Evolutionary conservation across 129 eudicot genomes (phyloP), one percentile per base, ranked within the genome.

Genomic region (Rutidosis leptorrhynchoides): DNA sequence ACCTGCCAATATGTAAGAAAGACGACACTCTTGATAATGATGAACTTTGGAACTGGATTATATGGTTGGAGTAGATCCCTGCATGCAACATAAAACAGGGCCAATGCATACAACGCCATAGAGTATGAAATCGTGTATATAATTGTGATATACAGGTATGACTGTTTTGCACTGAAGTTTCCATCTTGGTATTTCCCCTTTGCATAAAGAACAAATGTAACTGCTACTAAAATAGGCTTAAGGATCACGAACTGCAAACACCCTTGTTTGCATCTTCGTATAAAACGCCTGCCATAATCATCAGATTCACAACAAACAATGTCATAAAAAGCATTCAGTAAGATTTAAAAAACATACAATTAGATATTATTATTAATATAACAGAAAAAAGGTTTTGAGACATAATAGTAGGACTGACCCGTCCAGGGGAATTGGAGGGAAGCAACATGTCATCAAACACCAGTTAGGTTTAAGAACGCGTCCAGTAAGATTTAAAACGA

Each of bases 1-100:
- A 87, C 97, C 97, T 93, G 98, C 98, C 98, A 93, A 76, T 88
- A 93, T 17, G 98, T 93, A 68, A 93, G 80, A 71, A 93, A 93
- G 26, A 88, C 95, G 1, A 93, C 98, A 35, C 96, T 88, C 54
- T 93, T 93, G 37, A 93, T 93, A 20, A 92, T 83, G 77, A 93
- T 76, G 70, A 93, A 93, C 79, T 93, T 93, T 1, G 98, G 98
- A 61, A 93, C 98, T 21, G 96, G 98, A 77, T 93, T 85, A 73
- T 82, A 93, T 15, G 98, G 98, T 73, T 79, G 86, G 52, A 93
- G 98, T 75, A 88, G 74, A 82, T 93, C 98, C 75, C 80, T 84
- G 84, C 98, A 93, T 30, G 96, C 96, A 33, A 93, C 86, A 35
- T 88, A 93, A 74, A 93, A 93, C 85, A 93, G 79, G 65, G 90